Evolutionary conservation across 139 green algal species (phyloP).

Genomic region (Closterium sp.): DNA sequence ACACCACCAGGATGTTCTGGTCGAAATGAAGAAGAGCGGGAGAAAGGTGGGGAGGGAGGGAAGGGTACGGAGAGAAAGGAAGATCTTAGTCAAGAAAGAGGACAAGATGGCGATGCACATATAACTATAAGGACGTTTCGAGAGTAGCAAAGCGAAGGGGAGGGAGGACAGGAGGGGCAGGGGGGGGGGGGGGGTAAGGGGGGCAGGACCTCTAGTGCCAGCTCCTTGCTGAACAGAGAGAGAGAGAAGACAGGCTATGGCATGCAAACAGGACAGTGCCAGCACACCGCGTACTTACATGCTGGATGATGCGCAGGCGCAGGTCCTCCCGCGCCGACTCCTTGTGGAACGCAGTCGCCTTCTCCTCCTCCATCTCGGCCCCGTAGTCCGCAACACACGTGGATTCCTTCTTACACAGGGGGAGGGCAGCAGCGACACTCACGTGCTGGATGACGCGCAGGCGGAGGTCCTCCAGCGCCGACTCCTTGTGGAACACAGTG

Average conservation of each 20-base stretch:
- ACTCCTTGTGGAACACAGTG: background rate
- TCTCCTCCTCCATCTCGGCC: conserved; percentile 67
- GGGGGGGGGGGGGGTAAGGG: too few relatives aligned
- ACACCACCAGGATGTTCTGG: conserved; percentile 91
- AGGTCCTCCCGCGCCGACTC: conserved; percentile 30
- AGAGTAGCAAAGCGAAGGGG: too few relatives aligned
- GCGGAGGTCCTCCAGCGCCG: conserved; percentile 34
- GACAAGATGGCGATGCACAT: too few relatives aligned
- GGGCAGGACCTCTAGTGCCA: too few relatives aligned
- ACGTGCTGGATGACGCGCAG: conserved; percentile 55
- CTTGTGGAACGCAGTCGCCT: conserved; percentile 27
- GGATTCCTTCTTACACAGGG: background rate
- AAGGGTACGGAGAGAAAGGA: too few relatives aligned
- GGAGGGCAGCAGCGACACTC: background rate
- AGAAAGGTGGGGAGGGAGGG: background rate
- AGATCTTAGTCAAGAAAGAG: too few relatives aligned
- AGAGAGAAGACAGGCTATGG: too few relatives aligned
- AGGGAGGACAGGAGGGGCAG: too few relatives aligned
- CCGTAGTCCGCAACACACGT: conserved; percentile 48
- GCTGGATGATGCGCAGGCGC: conserved; percentile 51
- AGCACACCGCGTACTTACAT: too few relatives aligned
- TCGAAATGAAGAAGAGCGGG: background rate
- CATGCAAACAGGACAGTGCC: too few relatives aligned
- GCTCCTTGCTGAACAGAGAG: too few relatives aligned
- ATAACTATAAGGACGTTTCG: too few relatives aligned